phyloP scores from a whole-genome alignment of 192 early-diverging fungal genomes.

The Diversispora epigaea region DNA sequence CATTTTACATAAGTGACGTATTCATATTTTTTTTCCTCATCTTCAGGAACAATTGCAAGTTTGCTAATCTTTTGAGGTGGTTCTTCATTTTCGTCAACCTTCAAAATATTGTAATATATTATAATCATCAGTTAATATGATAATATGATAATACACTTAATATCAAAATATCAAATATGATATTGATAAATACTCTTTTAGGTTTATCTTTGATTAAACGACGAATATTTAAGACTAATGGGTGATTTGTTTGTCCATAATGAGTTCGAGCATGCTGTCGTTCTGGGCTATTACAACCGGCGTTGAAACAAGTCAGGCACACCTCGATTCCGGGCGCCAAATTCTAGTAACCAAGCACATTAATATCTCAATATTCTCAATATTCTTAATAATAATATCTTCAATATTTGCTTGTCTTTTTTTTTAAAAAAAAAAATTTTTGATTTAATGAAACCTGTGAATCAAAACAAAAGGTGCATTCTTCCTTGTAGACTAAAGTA shows the following conservation, averaged over 20 bases:
- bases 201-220: conserved; percentile 56
- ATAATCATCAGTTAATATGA: background rate
- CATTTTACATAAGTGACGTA: conserved; percentile 74
- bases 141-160: background rate
- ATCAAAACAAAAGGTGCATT: conserved; percentile 94
- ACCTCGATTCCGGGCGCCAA: conserved; percentile 80
- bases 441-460: conserved; percentile 26
- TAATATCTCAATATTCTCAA: too few relatives aligned
- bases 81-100: conserved; percentile 48
- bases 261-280: conserved; percentile 78
- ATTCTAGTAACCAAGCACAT: conserved; percentile 52
- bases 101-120: background rate
- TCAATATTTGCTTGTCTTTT: background rate
- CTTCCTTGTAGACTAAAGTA: conserved; percentile 83
- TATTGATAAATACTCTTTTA: conserved; percentile 41
- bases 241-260: conserved; percentile 69
- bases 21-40: conserved; percentile 73
- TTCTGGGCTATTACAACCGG: conserved; percentile 67
- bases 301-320: conserved; percentile 94
- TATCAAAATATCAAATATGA: background rate
- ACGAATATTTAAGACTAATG: conserved; percentile 81
- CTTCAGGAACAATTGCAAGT: conserved; percentile 81
- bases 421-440: background rate
- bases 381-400: too few relatives aligned
- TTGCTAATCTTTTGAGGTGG: conserved; percentile 92